These are phyloP conservation scores for Apiotrichum veenhuisii DNA, from an alignment of 1,284 basidiomycete genomes.

Conservation along the genomic window DNA sequence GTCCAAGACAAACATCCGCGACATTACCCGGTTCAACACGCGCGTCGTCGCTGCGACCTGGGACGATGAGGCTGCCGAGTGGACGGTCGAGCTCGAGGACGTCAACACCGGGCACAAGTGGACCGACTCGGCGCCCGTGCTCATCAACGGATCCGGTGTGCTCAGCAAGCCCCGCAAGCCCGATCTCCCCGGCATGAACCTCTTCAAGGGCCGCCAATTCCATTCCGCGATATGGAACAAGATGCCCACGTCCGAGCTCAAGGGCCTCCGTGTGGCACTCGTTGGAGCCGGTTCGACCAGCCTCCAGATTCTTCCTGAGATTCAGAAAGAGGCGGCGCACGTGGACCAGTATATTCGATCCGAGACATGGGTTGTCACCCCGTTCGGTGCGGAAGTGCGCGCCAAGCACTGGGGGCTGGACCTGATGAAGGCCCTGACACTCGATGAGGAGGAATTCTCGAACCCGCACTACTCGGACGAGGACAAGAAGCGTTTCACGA, in stretches of 20 bases:
- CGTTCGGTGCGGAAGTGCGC: constrained; percentile 13
- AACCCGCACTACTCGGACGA: constrained; percentile 33
- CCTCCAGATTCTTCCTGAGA: constrained; percentile 27
- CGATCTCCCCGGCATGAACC: constrained; percentile 23
- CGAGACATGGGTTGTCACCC: constrained; percentile 14
- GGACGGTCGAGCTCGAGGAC: constrained; percentile 20
- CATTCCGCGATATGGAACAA: constrained; percentile 28
- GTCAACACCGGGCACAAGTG: constrained; percentile 7
- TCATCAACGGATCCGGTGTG: constrained; percentile 35
- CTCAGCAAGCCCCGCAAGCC: constrained; percentile 28
- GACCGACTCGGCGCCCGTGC: constrained; percentile 27
- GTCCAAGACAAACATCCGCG: constrained; percentile 11
- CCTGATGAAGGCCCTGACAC: constrained; percentile 16
- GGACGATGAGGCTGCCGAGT: constrained; percentile 25
- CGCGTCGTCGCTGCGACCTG: constrained; percentile 1
- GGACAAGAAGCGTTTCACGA: constrained; percentile 17
- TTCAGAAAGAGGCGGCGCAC: constrained; percentile 21
- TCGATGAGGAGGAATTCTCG: constrained; percentile 22
- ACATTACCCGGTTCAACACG: constrained; percentile 27
- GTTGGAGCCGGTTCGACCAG: constrained; percentile 18
- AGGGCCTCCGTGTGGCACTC: constrained; percentile 16
- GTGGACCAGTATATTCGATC: constrained; percentile 28
- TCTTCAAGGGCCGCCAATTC: constrained; percentile 26
- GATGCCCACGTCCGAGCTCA: constrained; percentile 14
- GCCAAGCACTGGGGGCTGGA: constrained; percentile 22